Evolutionary conservation across 495 filamentous ascomycete genomes (phyloP).

Genomic region (Talaromyces thailandensis): DNA sequence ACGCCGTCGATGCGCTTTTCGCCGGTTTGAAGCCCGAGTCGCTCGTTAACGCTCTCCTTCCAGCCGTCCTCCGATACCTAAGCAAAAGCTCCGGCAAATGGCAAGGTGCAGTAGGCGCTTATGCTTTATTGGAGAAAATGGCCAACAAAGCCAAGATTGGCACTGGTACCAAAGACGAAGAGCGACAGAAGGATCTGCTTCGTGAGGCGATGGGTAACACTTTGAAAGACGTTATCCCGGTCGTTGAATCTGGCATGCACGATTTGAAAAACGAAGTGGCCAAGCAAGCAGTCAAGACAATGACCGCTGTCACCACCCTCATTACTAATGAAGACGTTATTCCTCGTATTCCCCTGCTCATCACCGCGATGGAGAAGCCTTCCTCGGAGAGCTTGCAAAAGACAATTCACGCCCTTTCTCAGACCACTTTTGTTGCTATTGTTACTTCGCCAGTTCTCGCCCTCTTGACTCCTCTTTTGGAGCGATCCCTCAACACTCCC

Average conservation of each 20-base stretch:
- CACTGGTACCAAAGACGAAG: constrained; percentile 67
- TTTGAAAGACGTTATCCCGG: constrained; percentile 80
- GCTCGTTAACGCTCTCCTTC: constrained; percentile 68
- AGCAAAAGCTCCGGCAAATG: constrained; percentile 79
- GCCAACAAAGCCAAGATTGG: constrained; percentile 86
- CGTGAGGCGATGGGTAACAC: constrained; percentile 88
- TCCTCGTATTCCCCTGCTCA: constrained; percentile 83
- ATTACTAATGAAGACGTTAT: constrained; percentile 96
- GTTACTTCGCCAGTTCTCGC: constrained; percentile 97
- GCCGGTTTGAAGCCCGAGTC: constrained; percentile 68
- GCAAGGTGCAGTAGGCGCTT: constrained; percentile 87
- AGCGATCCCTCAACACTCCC: constrained; percentile 84
- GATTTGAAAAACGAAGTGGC: constrained; percentile 87
- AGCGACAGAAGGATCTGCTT: constrained; percentile 75
- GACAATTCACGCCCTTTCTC: constrained; percentile 92
- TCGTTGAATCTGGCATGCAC: constrained; percentile 91
- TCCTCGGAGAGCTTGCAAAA: constrained; percentile 82
- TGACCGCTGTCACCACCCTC: constrained; percentile 82
- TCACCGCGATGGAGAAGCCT: constrained; percentile 92
- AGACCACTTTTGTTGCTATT: constrained; percentile 97
- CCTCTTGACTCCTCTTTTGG: constrained; percentile 91
- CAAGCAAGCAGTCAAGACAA: constrained; percentile 82
- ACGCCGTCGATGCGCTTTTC: constrained; percentile 87
- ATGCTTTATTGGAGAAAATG: constrained; percentile 76
- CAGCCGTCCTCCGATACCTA: constrained; percentile 63